phyloP scores from a whole-genome alignment of 1,284 basidiomycete species.

The Malassezia sympodialis region DNA sequence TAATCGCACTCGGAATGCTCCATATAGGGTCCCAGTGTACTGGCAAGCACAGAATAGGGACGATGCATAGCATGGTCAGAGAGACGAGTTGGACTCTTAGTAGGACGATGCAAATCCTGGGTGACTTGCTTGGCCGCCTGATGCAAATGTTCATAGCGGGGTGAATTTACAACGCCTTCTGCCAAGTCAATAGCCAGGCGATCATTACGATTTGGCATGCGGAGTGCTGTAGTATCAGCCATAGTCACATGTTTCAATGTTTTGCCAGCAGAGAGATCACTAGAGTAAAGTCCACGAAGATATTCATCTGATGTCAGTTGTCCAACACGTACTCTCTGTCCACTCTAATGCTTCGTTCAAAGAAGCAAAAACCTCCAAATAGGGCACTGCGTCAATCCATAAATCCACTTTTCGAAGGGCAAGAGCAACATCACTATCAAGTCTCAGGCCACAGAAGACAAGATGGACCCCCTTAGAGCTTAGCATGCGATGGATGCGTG shows the following conservation, averaged over 20 bases:
- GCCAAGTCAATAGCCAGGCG: slow-evolving; percentile 49
- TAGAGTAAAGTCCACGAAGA: slow-evolving; percentile 49
- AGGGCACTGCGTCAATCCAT: slow-evolving; percentile 52
- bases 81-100: not conserved
- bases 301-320: slow-evolving; percentile 34
- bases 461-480: slow-evolving; percentile 66
- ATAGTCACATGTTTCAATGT: slow-evolving; percentile 45
- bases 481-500: slow-evolving; percentile 75
- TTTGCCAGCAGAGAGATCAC: slow-evolving; percentile 40
- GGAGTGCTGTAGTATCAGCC: slow-evolving; percentile 51
- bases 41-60: not conserved
- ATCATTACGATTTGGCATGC: slow-evolving; percentile 35
- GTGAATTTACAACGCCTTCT: slow-evolving; percentile 62
- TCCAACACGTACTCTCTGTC: slow-evolving; percentile 50
- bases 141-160: slow-evolving; percentile 63
- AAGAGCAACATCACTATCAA: slow-evolving; percentile 41
- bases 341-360: slow-evolving; percentile 86
- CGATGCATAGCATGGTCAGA: not conserved
- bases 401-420: slow-evolving; percentile 56
- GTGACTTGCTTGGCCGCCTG: slow-evolving; percentile 57
- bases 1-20: not conserved
- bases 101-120: not conserved
- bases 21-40: slow-evolving; percentile 14
- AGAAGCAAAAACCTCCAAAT: slow-evolving; percentile 63
- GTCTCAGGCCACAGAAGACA: slow-evolving; percentile 69